Evolutionary conservation across 2,329 filamentous ascomycete genomes (phyloP), one percentile per base, ranked within the genome.

Genomic region (Xylaria digitata): DNA sequence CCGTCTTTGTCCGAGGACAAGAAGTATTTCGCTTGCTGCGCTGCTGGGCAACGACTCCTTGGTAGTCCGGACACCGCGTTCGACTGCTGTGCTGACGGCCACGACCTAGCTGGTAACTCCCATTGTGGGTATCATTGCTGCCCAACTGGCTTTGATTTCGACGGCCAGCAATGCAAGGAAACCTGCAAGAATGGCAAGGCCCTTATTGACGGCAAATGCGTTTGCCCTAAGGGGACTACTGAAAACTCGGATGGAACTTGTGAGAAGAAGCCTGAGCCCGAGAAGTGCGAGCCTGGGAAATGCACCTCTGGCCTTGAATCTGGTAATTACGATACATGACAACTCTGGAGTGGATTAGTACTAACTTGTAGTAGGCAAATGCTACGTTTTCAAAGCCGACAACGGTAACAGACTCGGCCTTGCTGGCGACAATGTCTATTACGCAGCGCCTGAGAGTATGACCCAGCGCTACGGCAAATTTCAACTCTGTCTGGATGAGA

Each of bases 21-120:
- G 62, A 65, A 65, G 40, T 65, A 61, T 21, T 68, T 68, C 23
- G 66, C 66, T 37, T 68, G 66, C 57, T 68, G 66, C 30, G 57
- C 62, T 50, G 23, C 21, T 6, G 66, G 62, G 17, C 66, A 68
- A 9, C 40, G 43, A 17, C 66, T 68, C n/a, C 66, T 61, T 3
- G 66, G 66, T 6, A 65, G 62, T 5, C 52, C 62, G 0, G 62
- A 65, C 45, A 65, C 66, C 0, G 66, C 66, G 0, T 68, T 68
- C 6, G 66, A 68, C 66, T 68, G 66, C 62, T 68, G 66, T 37
- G 66, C 66, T 7, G 48, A 65, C 2, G 66, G 66, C 6, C 66
- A 68, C 19, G 66, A 68, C 23, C 11, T 68, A 19, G 66, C 37
- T 34, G 66, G 66, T 17, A 13, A 49, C 37, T 23, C 61, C 34